These are phyloP conservation scores for Saccharata proteae DNA, from an alignment of 2,329 filamentous ascomycete species.

Conservation along the genomic window DNA sequence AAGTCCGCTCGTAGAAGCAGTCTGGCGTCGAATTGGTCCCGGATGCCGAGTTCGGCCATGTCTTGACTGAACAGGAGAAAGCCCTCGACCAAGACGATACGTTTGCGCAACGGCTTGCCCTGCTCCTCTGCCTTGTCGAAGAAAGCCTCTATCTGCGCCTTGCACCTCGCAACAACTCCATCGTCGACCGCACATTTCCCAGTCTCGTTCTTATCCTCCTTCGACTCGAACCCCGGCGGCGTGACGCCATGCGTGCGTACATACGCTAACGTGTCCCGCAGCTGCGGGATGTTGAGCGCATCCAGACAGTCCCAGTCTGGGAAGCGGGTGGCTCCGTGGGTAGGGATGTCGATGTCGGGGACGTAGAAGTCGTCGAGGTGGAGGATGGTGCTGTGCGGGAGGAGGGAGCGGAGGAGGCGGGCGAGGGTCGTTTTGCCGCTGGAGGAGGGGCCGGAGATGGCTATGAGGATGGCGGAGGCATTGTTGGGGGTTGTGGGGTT, in stretches of 20 bases:
- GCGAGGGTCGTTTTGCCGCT: conserved; percentile 93
- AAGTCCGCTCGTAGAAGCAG: conserved; percentile 63
- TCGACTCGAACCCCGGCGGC: conserved; percentile 39
- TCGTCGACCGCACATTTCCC: conserved; percentile 26
- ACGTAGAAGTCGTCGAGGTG: conserved; percentile 97
- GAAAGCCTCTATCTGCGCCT: conserved; percentile 10
- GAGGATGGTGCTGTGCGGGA: conserved; percentile 63
- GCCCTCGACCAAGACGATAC: conserved; percentile 70
- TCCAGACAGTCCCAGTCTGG: conserved; percentile 88
- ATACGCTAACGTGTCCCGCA: conserved; percentile 55
- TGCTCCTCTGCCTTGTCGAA: neutral
- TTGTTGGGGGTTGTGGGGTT: neutral
- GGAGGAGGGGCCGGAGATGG: conserved; percentile 79
- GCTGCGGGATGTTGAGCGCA: conserved; percentile 58
- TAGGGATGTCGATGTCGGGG: conserved; percentile 55
- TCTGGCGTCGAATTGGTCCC: conserved; percentile 56
- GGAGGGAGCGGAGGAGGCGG: conserved; percentile 69
- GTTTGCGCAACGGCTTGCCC: conserved; percentile 17
- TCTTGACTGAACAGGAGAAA: conserved; percentile 68
- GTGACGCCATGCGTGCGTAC: conserved; percentile 57
- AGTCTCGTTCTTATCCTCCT: conserved; percentile 47
- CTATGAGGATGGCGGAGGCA: conserved; percentile 48
- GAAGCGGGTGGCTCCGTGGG: conserved; percentile 35
- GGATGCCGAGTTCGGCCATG: conserved; percentile 32
- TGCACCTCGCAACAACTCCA: conserved; percentile 26